phyloP scores from a whole-genome alignment of 192 early-diverging fungal genomes.

The Podochytrium sp. region DNA sequence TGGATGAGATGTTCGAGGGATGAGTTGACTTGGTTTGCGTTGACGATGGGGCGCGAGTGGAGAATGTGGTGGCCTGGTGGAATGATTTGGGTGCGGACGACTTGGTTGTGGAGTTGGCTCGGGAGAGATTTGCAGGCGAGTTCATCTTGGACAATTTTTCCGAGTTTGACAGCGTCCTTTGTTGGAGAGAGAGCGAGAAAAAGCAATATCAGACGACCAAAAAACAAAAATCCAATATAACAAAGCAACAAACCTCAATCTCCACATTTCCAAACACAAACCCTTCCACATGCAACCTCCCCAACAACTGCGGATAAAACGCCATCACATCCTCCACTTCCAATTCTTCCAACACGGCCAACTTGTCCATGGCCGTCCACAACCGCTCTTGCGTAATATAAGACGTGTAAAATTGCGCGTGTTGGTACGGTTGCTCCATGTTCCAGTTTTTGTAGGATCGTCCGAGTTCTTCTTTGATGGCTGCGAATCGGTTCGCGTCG shows the following conservation, averaged over 20 bases:
- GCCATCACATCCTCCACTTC: slow-evolving; percentile 72
- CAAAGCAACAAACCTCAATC: slow-evolving; percentile 38
- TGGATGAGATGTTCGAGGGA: slow-evolving; percentile 86
- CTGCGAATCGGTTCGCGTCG: slow-evolving; percentile 72
- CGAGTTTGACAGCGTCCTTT: slow-evolving; percentile 66
- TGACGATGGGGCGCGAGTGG: slow-evolving; percentile 52
- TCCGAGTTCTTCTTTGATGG: slow-evolving; percentile 78
- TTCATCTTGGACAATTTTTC: slow-evolving; percentile 60
- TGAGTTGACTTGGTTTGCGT: slow-evolving; percentile 85
- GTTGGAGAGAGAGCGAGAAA: too few relatives aligned
- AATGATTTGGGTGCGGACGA: slow-evolving; percentile 60
- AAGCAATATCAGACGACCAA: too few relatives aligned
- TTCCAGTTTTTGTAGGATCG: slow-evolving; percentile 79
- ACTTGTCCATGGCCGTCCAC: slow-evolving; percentile 81
- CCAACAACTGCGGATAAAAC: slow-evolving; percentile 78
- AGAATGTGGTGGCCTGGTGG: slow-evolving; percentile 35
- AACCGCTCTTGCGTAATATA: slow-evolving; percentile 78
- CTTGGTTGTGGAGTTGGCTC: slow-evolving; percentile 48
- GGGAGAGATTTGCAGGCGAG: slow-evolving; percentile 66
- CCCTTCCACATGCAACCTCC: slow-evolving; percentile 73
- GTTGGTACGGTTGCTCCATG: slow-evolving; percentile 78
- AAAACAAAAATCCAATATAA: neutral
- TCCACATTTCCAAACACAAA: slow-evolving; percentile 88
- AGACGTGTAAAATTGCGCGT: slow-evolving; percentile 75
- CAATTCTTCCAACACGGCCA: slow-evolving; percentile 70